Base-by-base conservation (phyloP, 257 asterid species). In the Solanum raphanifolium region DNA sequence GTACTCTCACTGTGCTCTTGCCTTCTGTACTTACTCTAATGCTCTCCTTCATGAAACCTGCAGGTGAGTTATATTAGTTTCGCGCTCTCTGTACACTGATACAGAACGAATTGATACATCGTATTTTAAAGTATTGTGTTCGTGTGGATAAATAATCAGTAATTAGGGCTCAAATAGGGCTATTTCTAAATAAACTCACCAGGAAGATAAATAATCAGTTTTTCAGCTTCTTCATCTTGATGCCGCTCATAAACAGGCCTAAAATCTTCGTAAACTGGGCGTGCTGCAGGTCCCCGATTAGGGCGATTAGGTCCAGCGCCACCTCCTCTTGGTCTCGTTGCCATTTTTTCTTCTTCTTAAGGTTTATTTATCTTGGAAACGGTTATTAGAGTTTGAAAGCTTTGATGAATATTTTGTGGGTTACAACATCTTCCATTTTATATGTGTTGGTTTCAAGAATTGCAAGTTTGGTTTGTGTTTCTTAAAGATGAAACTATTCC, bases 1-100 rank as follows among this genome's bases (percentile, higher is more conserved):
- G 91, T 13, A 92, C 96, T 88, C 96, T 89, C 46, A 96, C 85
- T 7, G 73, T 92, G 52, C 88, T 94, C 71, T 55, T 87, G 35
- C 94, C 95, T 92, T 94, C 97, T 0, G 95, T 94, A 36, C 95
- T 89, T 27, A 95, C 95, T 90, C 85, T 92, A 23, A 95, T 89
- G 68, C 91, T 90, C 90, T 95, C 94, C 92, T 87, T 95, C 86
- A 21, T 69, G 83, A 95, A 95, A 66, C 98, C 98, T 93, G 83
- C 31, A 86, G n/a, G 23, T 58, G 66, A 58, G 66, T 58, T 58
- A 20, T 55, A 55, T 58, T 20, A 58, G 25, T 20, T 58, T 58
- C 12, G 5, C 10, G 66, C 66, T 58, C 66, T 55, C 27, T 20
- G 27, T 52, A 52, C 58, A 46, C 60, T 48, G 21, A 46, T 16